Evolutionary conservation across 495 filamentous ascomycete species (phyloP), one percentile per base, ranked within the genome.

Genomic region (Hyaloscypha variabilis): DNA sequence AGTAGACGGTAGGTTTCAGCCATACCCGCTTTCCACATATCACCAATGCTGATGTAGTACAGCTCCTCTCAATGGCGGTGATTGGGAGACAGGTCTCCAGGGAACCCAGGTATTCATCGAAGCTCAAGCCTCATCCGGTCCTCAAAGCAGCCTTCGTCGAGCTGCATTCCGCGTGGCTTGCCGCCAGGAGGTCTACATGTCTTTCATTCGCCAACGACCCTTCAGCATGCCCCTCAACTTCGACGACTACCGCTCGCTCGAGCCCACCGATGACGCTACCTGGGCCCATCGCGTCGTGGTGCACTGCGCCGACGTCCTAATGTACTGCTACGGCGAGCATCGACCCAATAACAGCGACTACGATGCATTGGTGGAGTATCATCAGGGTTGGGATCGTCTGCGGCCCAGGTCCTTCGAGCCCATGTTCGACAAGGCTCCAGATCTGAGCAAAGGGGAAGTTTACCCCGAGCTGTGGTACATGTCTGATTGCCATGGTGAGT

Each of bases 401-500:
- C 29, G 62, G 23, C 66, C 66, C 14, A 46, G 54, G n/a, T 52
- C 58, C 14, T 68, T 68, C 24, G 30, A 29, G 25, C 66, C 66
- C 1, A 54, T 64, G 11, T 68, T 29, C 17, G 23, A 68, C 3
- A 23, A 21, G n/a, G 25, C 56, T 11, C 46, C 56, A 4, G 46
- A 50, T 24, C 6, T 46, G 13, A 26, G n/a, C 31, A 49, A 26
- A 29, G 69, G 67, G 3, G 61, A 76, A 52, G 60, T 77, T 17
- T 81, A 77, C 49, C 79, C 79, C 0, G 74, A 77, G 29, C 42
- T 78, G 10, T 78, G 78, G 76, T 75, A 77, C 46, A 52, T 82
- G 14, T 70, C 71, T 25, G 73, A 77, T 56, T 75, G 72, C 50
- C 74, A 79, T 50, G 58, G 58, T 60, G 26, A 10, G 58, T 54